A percentile compares a stretch with the other conserved stretches of the same genome.
These are phyloP conservation scores for Daldinia decipiens DNA, from an alignment of 495 filamentous ascomycete species.

Conservation along the genomic window DNA sequence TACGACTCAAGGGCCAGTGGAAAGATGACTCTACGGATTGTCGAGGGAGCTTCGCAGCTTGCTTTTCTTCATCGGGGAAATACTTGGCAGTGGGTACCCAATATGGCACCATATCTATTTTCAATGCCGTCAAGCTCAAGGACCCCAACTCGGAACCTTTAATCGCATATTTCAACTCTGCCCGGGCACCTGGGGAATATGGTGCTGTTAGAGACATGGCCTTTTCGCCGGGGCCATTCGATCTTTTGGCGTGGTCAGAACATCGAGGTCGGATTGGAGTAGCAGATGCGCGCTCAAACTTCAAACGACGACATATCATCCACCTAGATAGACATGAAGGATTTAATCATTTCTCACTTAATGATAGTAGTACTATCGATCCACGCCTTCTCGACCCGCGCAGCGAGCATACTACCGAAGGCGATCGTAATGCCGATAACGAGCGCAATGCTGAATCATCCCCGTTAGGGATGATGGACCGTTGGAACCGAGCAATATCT, in stretches of 20 bases:
- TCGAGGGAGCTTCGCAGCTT: conserved; percentile 66
- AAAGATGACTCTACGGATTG: conserved; percentile 57
- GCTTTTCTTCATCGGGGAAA: conserved; percentile 62
- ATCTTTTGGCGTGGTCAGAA: conserved; percentile 94
- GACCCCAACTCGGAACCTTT: conserved; percentile 53
- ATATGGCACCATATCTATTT: conserved; percentile 65
- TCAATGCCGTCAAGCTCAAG: conserved; percentile 54
- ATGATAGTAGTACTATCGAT: conserved; percentile 61
- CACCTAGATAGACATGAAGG: conserved; percentile 68
- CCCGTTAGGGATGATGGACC: conserved; percentile 43
- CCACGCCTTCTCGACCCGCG: conserved; percentile 56
- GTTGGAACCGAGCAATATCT: conserved; percentile 27
- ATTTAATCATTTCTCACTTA: conserved; percentile 59
- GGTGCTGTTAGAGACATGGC: conserved; percentile 91
- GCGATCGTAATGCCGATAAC: conserved; percentile 21
- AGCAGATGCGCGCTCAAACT: conserved; percentile 81
- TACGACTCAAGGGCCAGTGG: conserved; percentile 62
- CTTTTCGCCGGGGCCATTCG: conserved; percentile 89
- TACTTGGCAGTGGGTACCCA: conserved; percentile 67
- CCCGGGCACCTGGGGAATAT: conserved; percentile 65
- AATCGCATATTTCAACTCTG: conserved; percentile 62
- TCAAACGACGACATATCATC: conserved; percentile 79
- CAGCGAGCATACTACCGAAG: conserved; percentile 48
- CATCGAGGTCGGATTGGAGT: conserved; percentile 85
- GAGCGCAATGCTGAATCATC: conserved; percentile 11